Evolutionary conservation across 75 land plant species (phyloP), one percentile per base, ranked within the genome.

Genomic region (Cunninghamia lanceolata): DNA sequence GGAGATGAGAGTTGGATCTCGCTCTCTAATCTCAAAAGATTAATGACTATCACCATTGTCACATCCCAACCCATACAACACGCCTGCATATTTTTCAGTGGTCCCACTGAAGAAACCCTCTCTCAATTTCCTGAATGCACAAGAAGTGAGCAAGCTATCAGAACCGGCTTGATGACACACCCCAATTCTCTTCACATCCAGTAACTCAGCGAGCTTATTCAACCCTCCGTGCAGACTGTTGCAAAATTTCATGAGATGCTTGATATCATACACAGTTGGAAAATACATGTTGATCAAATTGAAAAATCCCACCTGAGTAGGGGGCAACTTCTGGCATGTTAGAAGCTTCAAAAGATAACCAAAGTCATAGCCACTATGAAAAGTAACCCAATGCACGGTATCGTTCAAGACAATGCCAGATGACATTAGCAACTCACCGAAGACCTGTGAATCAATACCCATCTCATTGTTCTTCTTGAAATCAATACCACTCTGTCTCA

Each of bases 401-500:
- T 89, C 91, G 25, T 91, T 94, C 50, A 94, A 75, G 53, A 94
- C 92, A 21, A 94, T 82, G 40, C 94, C 95, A 5, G 94, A 93
- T 19, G 95, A 93, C 94, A 94, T 91, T 32, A 94, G 83, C 3
- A 94, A 91, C 93, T 94, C 96, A 2, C 89, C 96, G 21, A 94
- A 95, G 39, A 93, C 68, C 73, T 73, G 70, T 7, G 90, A 80
- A 52, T 94, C 95, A 39, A 95, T 86, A n/a, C 96, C 96, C 40
- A 34, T 63, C 85, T 91, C 89, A 28, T 86, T 90, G 83, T 94
- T 94, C 68, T 86, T 88, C 85, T 82, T 83, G 87, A 95, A 94
- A 84, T 95, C 96, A 66, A 95, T 95, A 5, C 96, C 96, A 85
- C 94, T 89, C 89, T 95, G 94, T 15, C 88, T 85, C 84, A 95